Base-by-base conservation (phyloP, 2,329 filamentous ascomycete genomes). In the Chrysoporthe deuterocubensis region DNA sequence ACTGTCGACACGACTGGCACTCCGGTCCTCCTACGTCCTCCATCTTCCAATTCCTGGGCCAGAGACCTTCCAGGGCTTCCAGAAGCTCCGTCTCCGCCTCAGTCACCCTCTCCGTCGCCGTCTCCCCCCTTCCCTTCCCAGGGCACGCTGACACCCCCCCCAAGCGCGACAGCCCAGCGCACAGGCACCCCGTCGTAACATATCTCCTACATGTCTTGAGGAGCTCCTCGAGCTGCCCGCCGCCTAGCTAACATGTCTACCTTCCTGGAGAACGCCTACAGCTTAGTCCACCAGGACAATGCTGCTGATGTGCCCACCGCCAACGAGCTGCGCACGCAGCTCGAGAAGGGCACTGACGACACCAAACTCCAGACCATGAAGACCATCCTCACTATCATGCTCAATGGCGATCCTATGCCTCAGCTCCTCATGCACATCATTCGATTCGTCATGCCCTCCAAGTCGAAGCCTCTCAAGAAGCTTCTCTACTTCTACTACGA, bases 401-500 rank as follows among this genome's bases (percentile, higher is more conserved):
- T 99, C 76, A 98, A 98, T 79, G 96, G 96, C 74, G 95, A 99
- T 78, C 90, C 96, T 52, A 96, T 99, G 91, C 92, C 94, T 37
- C 90, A 94, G 74, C 86, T 99, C 26, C 89, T 99, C 74, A 99
- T 99, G 96, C 96, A 98, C 83, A 99, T 99, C 77, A 99, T 99
- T 80, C 93, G 96, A 79, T 99, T 99, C 79, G 94, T 99, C 75
- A 99, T 99, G 96, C 96, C 96, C 16, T 97, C 94, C 71, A 97
- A 96, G 84, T 93, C 92, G 81, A 99, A 99, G 84, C 85, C 91
- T 54, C 85, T 99, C 75, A 99, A 99, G 88, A 99, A 99, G 85
- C 87, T 99, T 70, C 88, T 99, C 66, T 99, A 99, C 83, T 96
- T 99, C 81, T 99, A 99, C 84, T 97, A 98, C 79, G 96, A 99